Evolutionary conservation across 352 stramenopile genomes (phyloP), one percentile per base, ranked within the genome.

Genomic region (Aphanomyces astaci): DNA sequence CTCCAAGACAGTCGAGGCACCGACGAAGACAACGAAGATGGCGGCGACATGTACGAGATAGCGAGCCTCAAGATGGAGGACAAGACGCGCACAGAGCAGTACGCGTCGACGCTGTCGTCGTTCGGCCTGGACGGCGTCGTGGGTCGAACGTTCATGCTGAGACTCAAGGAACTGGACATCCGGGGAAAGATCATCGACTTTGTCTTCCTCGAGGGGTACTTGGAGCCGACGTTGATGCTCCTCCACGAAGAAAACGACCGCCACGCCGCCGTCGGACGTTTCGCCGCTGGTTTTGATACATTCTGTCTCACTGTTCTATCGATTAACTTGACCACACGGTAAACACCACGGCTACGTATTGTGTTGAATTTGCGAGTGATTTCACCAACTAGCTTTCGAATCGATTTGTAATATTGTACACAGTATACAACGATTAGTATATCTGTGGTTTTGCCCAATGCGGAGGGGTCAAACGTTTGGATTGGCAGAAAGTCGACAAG

Each of bases 151-250:
- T 94, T 94, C 60, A 52, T 94, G 30, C 49, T 94, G 45, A 76
- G 81, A 1, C 71, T 94, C 24, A 80, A 82, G 3, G 83, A 91
- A 53, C 46, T 95, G 10, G 86, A 88, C 7, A 93, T 95, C 43
- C 75, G 74, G 0, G 84, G 84, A 24, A 90, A 90, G 64, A 71
- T 95, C 4, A 76, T 92, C 39, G 86, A 95, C 43, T 70, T 95
- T 17, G 83, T 81, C 0, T 95, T 95, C 57, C 73, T 95, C 9
- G 83, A 93, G 22, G 86, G 86, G 19, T 95, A 95, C 43, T 72
- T 95, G 32, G 86, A 95, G 68, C 86, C 86, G 13, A 95, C 86
- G 19, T 59, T 95, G 22, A 93, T 93, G 84, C 76, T 95, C 33
- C 70, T 95, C 51, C 86, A 95, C 59, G 86, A 94, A 71, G 84